Conservation (phyloP, 345 rosid genomes). For the Populus tremula region DNA sequence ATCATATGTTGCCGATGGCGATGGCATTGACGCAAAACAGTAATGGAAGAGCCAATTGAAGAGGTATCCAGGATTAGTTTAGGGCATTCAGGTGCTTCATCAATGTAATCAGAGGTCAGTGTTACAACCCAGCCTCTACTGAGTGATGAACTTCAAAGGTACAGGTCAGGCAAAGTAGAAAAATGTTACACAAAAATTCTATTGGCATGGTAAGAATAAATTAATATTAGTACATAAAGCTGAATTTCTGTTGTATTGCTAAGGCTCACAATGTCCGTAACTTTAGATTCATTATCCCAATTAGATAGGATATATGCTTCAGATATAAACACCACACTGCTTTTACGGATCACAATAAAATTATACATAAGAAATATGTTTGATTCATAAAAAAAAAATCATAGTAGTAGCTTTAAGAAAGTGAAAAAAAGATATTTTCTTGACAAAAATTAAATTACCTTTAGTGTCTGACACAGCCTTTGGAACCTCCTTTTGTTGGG, state of each 20-base stretch:
- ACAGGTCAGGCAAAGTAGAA: not conserved
- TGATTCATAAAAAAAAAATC: not conserved
- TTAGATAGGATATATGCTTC: not conserved
- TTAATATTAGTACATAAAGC: not conserved
- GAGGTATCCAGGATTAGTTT: not conserved
- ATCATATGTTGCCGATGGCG: not conserved
- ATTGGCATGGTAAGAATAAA: not conserved
- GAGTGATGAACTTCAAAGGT: not conserved
- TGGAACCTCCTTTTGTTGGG: slow-evolving; percentile 59
- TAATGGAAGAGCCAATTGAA: not conserved
- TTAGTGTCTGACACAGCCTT: slow-evolving; percentile 38
- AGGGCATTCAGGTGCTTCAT: not conserved
- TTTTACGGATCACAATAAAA: not conserved
- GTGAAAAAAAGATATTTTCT: not conserved
- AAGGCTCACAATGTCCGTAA: not conserved
- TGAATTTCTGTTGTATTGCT: not conserved
- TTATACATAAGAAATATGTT: not conserved
- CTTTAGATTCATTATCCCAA: not conserved
- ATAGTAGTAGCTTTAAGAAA: not conserved
- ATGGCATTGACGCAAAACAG: not conserved
- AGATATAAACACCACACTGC: not conserved
- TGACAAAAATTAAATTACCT: slow-evolving; percentile 34
- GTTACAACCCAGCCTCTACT: not conserved
- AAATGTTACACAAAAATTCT: not conserved
- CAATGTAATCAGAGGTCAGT: not conserved